These are phyloP conservation scores for Phytophthora sp. DNA, from an alignment of 352 stramenopile genomes.

Conservation along the genomic window DNA sequence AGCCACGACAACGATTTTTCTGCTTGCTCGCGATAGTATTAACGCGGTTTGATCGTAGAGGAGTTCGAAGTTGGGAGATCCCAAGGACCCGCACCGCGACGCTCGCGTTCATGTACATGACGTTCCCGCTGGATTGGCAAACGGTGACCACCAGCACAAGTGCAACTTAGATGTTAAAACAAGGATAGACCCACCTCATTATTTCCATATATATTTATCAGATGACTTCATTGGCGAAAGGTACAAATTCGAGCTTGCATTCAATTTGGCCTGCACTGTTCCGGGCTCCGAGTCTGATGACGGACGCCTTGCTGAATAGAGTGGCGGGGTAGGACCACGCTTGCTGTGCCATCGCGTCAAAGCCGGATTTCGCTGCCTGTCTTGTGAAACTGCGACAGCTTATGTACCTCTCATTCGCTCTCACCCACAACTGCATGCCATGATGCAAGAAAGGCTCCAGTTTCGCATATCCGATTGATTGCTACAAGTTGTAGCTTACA, in stretches of 20 bases:
- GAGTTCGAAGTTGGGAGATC: too few relatives aligned
- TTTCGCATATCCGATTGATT: constrained; percentile 21
- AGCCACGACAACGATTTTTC: neutral
- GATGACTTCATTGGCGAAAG: too few relatives aligned
- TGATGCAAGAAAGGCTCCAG: constrained; percentile 1
- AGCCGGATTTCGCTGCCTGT: neutral
- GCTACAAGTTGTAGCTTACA: constrained; percentile 3
- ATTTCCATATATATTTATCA: too few relatives aligned
- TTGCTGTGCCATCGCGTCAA: neutral
- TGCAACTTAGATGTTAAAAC: neutral
- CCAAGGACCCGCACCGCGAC: too few relatives aligned
- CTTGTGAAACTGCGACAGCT: constrained; percentile 22
- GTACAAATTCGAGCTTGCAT: too few relatives aligned
- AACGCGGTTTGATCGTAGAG: neutral
- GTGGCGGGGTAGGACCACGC: too few relatives aligned
- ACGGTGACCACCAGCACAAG: constrained; percentile 2
- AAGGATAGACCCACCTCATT: too few relatives aligned
- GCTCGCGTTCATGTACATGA: too few relatives aligned
- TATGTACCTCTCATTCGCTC: constrained; percentile 17
- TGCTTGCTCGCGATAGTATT: neutral
- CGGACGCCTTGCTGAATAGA: too few relatives aligned
- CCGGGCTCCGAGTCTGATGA: too few relatives aligned
- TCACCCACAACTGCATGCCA: neutral
- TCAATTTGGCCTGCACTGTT: too few relatives aligned
- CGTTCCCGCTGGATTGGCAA: neutral